Conservation (phyloP, 1,284 basidiomycete genomes). For the Hemileia vastatrix region DNA sequence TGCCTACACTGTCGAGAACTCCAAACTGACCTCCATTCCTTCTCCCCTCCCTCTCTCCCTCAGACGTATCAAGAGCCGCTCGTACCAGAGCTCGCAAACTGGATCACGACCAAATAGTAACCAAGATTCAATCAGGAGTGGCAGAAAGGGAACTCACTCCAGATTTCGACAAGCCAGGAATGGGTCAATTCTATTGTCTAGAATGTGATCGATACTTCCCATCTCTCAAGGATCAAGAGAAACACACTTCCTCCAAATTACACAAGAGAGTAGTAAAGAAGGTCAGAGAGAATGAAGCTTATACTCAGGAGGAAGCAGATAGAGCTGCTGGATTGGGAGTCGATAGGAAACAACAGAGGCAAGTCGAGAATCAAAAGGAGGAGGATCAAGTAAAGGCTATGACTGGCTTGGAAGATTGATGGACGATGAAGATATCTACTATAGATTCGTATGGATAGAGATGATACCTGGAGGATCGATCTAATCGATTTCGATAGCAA, state of each 20-base stretch:
- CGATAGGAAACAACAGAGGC: conserved; percentile 27
- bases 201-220: conserved; percentile 21
- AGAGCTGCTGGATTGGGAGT: conserved; percentile 17
- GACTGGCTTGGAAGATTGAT: not conserved
- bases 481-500: not conserved
- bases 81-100: no score
- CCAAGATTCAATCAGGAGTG: no score
- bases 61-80: no score
- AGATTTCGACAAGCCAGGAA: conserved; percentile 36
- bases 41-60: no score
- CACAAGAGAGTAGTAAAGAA: conserved; percentile 35
- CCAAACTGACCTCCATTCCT: no score
- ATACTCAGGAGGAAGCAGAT: conserved; percentile 19
- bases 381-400: conserved; percentile 17
- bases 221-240: conserved; percentile 10
- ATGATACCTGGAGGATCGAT: not conserved
- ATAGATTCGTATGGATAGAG: conserved; percentile 20
- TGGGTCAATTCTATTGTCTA: conserved; percentile 12
- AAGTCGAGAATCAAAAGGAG: conserved; percentile 22
- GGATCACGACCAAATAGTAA: no score
- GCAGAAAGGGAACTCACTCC: no score
- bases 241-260: conserved; percentile 36
- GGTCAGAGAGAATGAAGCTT: conserved; percentile 13
- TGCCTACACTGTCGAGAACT: no score
- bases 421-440: not conserved